Base-by-base conservation (phyloP, 1,284 basidiomycete species). In the Agroathelia rolfsii region DNA sequence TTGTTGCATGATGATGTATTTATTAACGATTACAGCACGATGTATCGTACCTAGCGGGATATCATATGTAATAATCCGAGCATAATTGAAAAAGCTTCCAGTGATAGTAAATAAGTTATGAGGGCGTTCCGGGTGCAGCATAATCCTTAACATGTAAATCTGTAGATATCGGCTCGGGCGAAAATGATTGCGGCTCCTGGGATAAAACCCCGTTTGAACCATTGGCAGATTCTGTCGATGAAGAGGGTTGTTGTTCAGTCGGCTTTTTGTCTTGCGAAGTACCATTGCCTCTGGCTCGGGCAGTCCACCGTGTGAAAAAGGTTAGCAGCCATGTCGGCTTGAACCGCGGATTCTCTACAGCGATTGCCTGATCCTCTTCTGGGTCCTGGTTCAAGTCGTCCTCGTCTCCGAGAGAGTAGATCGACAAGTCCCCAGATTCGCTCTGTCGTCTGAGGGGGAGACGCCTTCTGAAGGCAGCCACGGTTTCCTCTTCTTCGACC, bases 231-330 rank as follows among this genome's bases (percentile, higher is more conserved):
- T n/a, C n/a, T 8, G 22, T 24, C 22, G 22, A 24, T 9, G 22
- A 8, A 8, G 22, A 24, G 22, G 22, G 22, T n/a, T 8, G n/a
- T 9, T 8, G 22, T n/a, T 8, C 8, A 24, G 22, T 8, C 22
- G 22, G 9, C 8, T 24, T 24, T 9, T 24, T 24, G 22, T 9
- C 18, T 24, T 37, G 47, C 44, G 17, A 8, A 13, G 13, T 25
- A 12, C 36, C 30, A 18, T 41, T 40, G 32, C 40, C 25, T 45
- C 44, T 8, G 47, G 32, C 14, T 41, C 49, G 14, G 53, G 53
- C 52, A 3, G 72, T 76, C 78, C 78, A 84, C 37, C 73, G 76
- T 33, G 74, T 81, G 52, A 84, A 80, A 52, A 83, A 69, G 41
- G 65, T 58, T 41, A 84, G 56, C 36, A 84, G 48, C 81, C 81